Evolutionary conservation across 192 early-diverging fungal species (phyloP).

Genomic region (Backusella westeae): DNA sequence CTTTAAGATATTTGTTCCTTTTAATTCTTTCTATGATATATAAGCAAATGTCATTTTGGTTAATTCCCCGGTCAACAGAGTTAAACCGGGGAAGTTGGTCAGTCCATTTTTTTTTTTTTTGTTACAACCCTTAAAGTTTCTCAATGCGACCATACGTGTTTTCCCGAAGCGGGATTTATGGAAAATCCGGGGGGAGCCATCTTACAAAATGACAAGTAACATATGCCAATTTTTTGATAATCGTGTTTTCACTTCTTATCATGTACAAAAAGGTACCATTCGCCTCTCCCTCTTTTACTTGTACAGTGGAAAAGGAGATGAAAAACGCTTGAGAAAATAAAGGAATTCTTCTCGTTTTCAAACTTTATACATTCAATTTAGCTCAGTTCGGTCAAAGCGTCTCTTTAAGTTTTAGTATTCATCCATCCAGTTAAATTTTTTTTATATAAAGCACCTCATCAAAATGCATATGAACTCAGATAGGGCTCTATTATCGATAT

Average conservation of each 20-base stretch:
- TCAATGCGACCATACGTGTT: not conserved
- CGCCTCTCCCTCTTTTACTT: not conserved
- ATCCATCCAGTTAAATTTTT: not conserved
- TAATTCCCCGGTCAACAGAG: not conserved
- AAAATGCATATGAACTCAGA: not conserved
- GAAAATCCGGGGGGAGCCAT: not conserved
- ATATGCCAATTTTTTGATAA: not conserved
- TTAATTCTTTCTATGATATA: not conserved
- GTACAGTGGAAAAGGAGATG: not conserved
- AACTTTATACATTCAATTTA: not conserved
- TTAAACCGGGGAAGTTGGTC: not conserved
- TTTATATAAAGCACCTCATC: not conserved
- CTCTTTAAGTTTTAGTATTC: not conserved
- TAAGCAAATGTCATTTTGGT: not conserved
- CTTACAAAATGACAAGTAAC: not conserved
- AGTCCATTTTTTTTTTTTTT: not conserved
- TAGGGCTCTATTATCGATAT: not conserved
- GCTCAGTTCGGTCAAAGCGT: not conserved
- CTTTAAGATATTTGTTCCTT: not conserved
- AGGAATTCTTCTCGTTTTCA: not conserved
- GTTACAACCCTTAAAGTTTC: not conserved
- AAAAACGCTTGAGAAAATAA: not conserved
- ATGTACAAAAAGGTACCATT: not conserved
- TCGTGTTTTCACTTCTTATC: not conserved
- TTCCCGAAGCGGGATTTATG: constrained; percentile 3